Base-by-base conservation (phyloP, 2,329 filamentous ascomycete genomes). In the Cercospora sp. region DNA sequence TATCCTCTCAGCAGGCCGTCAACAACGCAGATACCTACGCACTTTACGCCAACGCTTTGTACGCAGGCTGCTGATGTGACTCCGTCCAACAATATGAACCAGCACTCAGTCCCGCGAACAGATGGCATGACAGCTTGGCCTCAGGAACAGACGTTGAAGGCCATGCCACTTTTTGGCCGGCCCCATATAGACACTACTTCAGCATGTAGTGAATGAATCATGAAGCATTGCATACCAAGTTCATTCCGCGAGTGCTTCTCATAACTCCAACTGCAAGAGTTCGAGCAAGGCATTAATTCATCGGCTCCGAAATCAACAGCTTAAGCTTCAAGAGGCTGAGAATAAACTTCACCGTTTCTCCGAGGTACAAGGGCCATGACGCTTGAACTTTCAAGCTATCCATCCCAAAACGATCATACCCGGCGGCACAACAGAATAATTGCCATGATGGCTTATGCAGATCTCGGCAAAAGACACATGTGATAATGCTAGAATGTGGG, bases 11-110 rank as follows among this genome's bases (percentile, higher is more conserved):
- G 3, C 78, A 86, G 74, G 88, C 88, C 61, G 74, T 90, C 8
- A 81, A 84, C 73, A 89, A 91, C 70, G 89, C 89, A n/a, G 89
- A 91, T 75, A 86, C 84, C 0, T 90, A 83, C 74, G 83, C 84
- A 6, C 77, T 87, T 30, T 87, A 83, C 72, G 83, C 85, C 9
- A 69, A 71, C 66, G 69, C 62, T 4, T 30, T 64, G 32, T 64
- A 64, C 37, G 62, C 62, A 30, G 62, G 62, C 28, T 64, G 62
- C n/a, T 64, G 49, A 61, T 30, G 28, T 5, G 10, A 3, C 13
- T 28, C 3, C 24, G 12, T 1, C 3, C 26, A 30, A 21, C 43
- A 21, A 10, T 18, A 3, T 6, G 43, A 9, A 24, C 10, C 0
- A n/a, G 16, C 16, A 16, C 37, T n/a, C 6, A 3, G 8, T 7